These are phyloP conservation scores for Amphirosellinia nigrospora DNA, from an alignment of 495 filamentous ascomycete genomes.

Conservation along the genomic window DNA sequence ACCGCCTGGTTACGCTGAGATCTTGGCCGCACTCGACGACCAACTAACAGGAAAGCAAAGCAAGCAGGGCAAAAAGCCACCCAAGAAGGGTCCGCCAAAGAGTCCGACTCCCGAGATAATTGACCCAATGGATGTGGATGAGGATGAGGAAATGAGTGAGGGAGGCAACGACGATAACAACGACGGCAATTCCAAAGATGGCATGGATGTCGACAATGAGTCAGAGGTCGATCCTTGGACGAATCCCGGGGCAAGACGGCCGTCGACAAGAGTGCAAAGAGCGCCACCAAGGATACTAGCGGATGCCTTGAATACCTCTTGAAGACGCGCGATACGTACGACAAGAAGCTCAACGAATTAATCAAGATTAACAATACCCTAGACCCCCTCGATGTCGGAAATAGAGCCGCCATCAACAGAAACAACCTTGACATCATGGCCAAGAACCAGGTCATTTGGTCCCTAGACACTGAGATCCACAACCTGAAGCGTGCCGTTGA, in stretches of 20 bases:
- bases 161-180: not conserved
- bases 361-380: slow-evolving; percentile 21
- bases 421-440: slow-evolving; percentile 36
- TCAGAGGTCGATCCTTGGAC: not conserved
- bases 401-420: slow-evolving; percentile 13
- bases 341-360: not conserved
- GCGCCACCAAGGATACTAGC: not conserved
- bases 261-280: not conserved
- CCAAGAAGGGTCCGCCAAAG: not conserved
- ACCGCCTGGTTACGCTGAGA: not conserved
- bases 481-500: slow-evolving; percentile 12
- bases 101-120: not conserved
- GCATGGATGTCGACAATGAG: not conserved
- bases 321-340: slow-evolving; percentile 10
- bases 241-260: not conserved
- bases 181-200: not conserved
- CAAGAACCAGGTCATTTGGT: slow-evolving; percentile 30
- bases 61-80: not conserved
- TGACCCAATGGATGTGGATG: not conserved
- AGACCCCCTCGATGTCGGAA: slow-evolving; percentile 25
- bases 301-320: not conserved
- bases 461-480: slow-evolving; percentile 26
- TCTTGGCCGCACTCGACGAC: not conserved
- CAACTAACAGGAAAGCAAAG: not conserved
- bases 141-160: not conserved